A percentile compares a stretch with the other conserved stretches of the same genome.
phyloP scores from a whole-genome alignment of 768 basidiomycete species.

The Asterophora lycoperdoides region DNA sequence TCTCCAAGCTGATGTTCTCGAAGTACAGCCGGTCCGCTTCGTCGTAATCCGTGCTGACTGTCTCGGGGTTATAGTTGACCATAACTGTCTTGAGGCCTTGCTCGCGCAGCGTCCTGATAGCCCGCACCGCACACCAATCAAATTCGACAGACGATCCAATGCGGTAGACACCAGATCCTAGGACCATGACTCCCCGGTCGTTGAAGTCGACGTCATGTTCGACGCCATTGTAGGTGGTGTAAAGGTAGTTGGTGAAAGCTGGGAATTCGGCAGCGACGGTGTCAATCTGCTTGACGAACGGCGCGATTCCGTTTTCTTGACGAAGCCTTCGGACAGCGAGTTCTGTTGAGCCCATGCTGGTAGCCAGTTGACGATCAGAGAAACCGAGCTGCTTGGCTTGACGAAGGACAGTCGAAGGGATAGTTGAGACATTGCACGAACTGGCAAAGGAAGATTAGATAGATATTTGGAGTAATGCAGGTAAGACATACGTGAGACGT shows the following conservation, averaged over 20 bases:
- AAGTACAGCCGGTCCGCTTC: conserved; percentile 98
- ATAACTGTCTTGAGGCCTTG: conserved; percentile 93
- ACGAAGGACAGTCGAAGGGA: conserved; percentile 60
- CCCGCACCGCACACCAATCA: conserved; percentile 98
- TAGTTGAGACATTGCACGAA: conserved; percentile 56
- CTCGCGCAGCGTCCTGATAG: conserved; percentile 94
- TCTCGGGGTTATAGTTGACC: conserved; percentile 99
- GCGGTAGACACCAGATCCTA: conserved; percentile 97
- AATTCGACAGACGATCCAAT: conserved; percentile 99
- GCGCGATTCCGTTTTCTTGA: conserved; percentile 76
- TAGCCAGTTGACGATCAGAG: conserved; percentile 88
- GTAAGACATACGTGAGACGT: conserved; percentile 59
- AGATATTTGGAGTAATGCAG: neutral
- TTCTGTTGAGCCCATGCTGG: conserved; percentile 82
- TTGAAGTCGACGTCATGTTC: conserved; percentile 89
- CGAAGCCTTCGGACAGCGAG: conserved; percentile 88
- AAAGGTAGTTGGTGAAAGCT: conserved; percentile 97
- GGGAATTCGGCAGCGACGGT: conserved; percentile 99
- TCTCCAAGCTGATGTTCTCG: conserved; percentile 96
- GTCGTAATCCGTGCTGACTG: conserved; percentile 98
- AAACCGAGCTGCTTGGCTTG: conserved; percentile 94
- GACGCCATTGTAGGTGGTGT: conserved; percentile 95
- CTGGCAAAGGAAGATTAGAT: conserved; percentile 32
- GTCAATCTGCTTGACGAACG: conserved; percentile 98
- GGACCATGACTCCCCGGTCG: conserved; percentile 93